phyloP scores from a whole-genome alignment of 768 basidiomycete species.

The Kwoniella sp. region DNA sequence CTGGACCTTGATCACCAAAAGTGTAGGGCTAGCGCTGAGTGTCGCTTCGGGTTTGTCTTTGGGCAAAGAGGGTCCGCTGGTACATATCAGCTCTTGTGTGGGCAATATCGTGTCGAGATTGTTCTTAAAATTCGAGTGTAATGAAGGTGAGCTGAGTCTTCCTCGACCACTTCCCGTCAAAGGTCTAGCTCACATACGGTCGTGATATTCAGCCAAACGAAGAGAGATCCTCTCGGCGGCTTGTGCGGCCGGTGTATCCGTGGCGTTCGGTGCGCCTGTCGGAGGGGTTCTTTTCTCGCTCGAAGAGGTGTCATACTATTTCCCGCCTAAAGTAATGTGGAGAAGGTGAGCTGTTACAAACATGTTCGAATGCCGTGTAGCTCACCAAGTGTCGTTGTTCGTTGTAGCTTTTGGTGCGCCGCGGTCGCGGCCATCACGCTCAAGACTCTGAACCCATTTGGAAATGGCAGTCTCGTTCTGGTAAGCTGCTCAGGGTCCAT shows the following conservation, averaged over 20 bases:
- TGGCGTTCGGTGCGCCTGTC: slow-evolving; percentile 95
- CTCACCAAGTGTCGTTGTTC: slow-evolving; percentile 6
- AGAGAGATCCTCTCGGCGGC: slow-evolving; percentile 94
- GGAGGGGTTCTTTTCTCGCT: slow-evolving; percentile 64
- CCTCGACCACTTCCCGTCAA: not conserved
- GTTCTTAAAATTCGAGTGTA: slow-evolving; percentile 86
- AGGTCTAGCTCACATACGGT: not conserved
- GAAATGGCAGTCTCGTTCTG: slow-evolving; percentile 88
- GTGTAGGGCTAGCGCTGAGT: slow-evolving; percentile 81
- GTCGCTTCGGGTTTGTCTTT: slow-evolving; percentile 90
- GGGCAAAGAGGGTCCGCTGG: slow-evolving; percentile 86
- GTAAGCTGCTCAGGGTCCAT: slow-evolving; percentile 58
- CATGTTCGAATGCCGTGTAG: not conserved
- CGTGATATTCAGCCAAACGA: slow-evolving; percentile 68
- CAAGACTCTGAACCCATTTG: slow-evolving; percentile 84
- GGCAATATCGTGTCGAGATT: slow-evolving; percentile 90
- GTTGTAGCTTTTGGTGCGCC: slow-evolving; percentile 77
- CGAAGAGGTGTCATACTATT: slow-evolving; percentile 96
- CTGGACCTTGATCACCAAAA: slow-evolving; percentile 85
- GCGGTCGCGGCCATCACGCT: slow-evolving; percentile 82
- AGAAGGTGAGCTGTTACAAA: slow-evolving; percentile 65
- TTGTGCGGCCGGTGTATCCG: slow-evolving; percentile 95
- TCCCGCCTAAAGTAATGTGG: slow-evolving; percentile 95
- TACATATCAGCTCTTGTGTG: slow-evolving; percentile 88
- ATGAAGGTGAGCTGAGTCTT: slow-evolving; percentile 69